Base-by-base conservation (phyloP, 2,329 filamentous ascomycete genomes). In the Cladosporium sp. region DNA sequence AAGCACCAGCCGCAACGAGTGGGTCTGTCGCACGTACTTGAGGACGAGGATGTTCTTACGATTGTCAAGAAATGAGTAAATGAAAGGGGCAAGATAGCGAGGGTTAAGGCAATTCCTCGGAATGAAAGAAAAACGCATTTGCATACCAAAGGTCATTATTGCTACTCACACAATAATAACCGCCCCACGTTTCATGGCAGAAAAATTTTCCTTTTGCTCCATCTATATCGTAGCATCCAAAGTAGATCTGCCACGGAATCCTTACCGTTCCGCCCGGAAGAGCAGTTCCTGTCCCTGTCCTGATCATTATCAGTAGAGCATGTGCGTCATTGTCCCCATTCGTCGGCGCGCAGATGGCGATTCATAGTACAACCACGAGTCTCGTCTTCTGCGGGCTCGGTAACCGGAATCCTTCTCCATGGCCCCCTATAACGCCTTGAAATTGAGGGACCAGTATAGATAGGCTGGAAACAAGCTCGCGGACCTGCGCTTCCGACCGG, bases 1-100 rank as follows among this genome's bases (percentile, higher is more conserved):
- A 97, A 97, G 82, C 94, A 99, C 78, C 94, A 97, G 77, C 94
- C 94, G 64, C 94, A 99, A 77, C 85, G 92, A 69, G 94, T 97
- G 62, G 94, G 94, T 50, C 82, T 99, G 64, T 79, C 83, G 54
- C 94, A 99, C 73, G 91, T 96, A 79, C 81, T 99, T 69, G 90
- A 86, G 58, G 94, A 99, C 73, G 94, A 99, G 78, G 94, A 99
- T 77, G 96, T 99, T 75, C 90, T 71, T 54, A 71, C 69, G 24
- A 70, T 71, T 48, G 61, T 71, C 58, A 71, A 71, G 66, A 70
- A 69, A 58, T 68, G 50, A 59, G 40, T 9, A 37, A 47, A 47
- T 36, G 52, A 55, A 51, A 39, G 22, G 34, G 39, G 5, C n/a
- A 5, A 19, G 20, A 24, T 13, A 28, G 42, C 42, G 24, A 45